These are phyloP conservation scores for Malania oleifera DNA, from an alignment of 164 flowering plant genomes.

Conservation along the genomic window DNA sequence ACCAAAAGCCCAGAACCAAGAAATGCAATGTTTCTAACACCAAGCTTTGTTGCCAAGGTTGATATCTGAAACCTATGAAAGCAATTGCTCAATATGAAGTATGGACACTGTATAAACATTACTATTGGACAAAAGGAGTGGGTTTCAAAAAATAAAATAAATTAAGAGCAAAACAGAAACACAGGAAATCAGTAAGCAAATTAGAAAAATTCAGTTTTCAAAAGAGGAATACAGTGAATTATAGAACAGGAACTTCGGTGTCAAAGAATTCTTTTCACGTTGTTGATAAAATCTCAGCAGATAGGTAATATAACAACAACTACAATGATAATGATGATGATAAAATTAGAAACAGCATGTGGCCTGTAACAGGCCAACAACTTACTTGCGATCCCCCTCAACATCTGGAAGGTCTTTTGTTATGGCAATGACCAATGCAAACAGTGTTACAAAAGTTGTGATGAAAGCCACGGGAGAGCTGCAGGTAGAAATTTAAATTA, in stretches of 20 bases:
- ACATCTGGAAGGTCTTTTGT: slow-evolving; percentile 99
- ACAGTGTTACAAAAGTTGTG: slow-evolving; percentile 83
- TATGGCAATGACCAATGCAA: slow-evolving; percentile 95
- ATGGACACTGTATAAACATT: slow-evolving; percentile 2
- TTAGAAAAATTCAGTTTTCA: no score
- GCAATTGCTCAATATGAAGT: slow-evolving; percentile 4
- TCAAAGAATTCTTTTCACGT: no score
- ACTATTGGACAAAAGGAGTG: background rate
- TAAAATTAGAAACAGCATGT: background rate
- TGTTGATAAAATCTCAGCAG: no score
- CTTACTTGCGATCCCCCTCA: slow-evolving; percentile 98
- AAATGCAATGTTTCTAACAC: slow-evolving; percentile 86
- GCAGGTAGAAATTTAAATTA: slow-evolving; percentile 29
- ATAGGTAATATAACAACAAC: no score
- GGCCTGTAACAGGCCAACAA: background rate
- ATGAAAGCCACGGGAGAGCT: slow-evolving; percentile 92
- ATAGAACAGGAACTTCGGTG: no score
- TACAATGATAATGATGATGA: no score
- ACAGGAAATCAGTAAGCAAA: background rate
- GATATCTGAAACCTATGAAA: slow-evolving; percentile 82
- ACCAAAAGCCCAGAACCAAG: slow-evolving; percentile 86
- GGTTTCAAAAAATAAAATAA: background rate
- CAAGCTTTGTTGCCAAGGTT: slow-evolving; percentile 94
- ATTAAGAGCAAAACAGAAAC: background rate
- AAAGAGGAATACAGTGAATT: no score